Percentiles rank a stretch among this genome's conserved stretches.
Conservation (phyloP, 768 basidiomycete species). For the Boletus rex-veris region DNA sequence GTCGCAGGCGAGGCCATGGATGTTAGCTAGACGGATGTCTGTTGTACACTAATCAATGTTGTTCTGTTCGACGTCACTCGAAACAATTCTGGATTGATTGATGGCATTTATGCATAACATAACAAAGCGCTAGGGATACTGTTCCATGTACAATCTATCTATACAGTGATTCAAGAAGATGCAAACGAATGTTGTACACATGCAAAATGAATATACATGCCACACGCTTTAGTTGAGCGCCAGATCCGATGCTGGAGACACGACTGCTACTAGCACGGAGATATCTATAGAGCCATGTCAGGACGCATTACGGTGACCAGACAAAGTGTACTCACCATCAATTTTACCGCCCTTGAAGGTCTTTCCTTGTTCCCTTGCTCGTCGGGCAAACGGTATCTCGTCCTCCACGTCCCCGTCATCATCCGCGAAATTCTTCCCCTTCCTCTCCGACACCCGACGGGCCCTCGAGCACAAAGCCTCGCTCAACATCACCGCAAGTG, state of each 20-base stretch:
- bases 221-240: slow-evolving; percentile 16
- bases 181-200: slow-evolving; percentile 23
- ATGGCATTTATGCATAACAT: slow-evolving; percentile 12
- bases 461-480: slow-evolving; percentile 83
- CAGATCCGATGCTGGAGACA: slow-evolving; percentile 43
- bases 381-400: slow-evolving; percentile 82
- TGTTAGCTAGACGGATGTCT: slow-evolving; percentile 48
- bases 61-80: neutral
- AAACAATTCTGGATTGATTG: no score
- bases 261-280: slow-evolving; percentile 62
- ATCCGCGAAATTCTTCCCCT: slow-evolving; percentile 21
- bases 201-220: slow-evolving; percentile 18
- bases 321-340: slow-evolving; percentile 54
- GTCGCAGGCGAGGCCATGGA: slow-evolving; percentile 75
- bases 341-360: slow-evolving; percentile 78
- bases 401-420: slow-evolving; percentile 31
- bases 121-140: slow-evolving; percentile 5
- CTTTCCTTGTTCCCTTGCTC: slow-evolving; percentile 71
- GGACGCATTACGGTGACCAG: neutral
- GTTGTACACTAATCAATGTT: slow-evolving; percentile 5
- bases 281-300: slow-evolving; percentile 44
- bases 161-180: slow-evolving; percentile 22
- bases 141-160: slow-evolving; percentile 22
- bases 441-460: slow-evolving; percentile 59
- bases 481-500: slow-evolving; percentile 66